These are phyloP conservation scores for Edaphochlamys debaryana DNA, from an alignment of 139 green algal genomes.

Conservation along the genomic window DNA sequence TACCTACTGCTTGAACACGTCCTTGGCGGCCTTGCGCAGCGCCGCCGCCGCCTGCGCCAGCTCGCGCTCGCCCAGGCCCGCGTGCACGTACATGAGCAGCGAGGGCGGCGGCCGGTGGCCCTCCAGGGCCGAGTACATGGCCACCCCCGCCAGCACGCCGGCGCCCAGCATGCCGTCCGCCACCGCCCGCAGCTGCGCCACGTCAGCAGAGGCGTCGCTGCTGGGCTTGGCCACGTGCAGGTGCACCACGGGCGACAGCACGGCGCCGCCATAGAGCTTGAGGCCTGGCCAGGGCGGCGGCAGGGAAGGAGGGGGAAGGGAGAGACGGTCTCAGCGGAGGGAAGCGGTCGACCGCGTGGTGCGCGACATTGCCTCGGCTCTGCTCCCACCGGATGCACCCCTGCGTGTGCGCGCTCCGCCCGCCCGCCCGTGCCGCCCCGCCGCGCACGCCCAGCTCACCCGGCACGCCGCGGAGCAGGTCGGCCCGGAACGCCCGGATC, in stretches of 20 bases:
- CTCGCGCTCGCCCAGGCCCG: conserved; percentile 54
- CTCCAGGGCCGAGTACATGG: conserved; percentile 70
- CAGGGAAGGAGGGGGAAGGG: background rate
- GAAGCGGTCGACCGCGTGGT: no score
- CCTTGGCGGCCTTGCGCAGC: conserved; percentile 49
- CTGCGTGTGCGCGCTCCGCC: no score
- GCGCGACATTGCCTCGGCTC: no score
- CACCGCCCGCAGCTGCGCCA: background rate
- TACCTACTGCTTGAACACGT: conserved; percentile 43
- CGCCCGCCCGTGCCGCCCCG: no score
- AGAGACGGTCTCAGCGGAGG: background rate
- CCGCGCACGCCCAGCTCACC: conserved; percentile 34
- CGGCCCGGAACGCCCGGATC: conserved; percentile 49
- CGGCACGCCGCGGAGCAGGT: conserved; percentile 53
- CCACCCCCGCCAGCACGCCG: conserved; percentile 64
- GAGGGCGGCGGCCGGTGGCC: conserved; percentile 42
- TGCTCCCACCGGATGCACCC: no score
- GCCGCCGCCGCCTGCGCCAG: conserved; percentile 59
- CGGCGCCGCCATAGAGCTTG: conserved; percentile 46
- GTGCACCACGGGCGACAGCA: conserved; percentile 71
- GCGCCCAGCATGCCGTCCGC: conserved; percentile 44
- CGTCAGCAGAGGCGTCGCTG: background rate
- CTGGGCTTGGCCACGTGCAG: conserved; percentile 57
- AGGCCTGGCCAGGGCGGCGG: conserved; percentile 40
- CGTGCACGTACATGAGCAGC: conserved; percentile 67